Conservation (phyloP, 179 eudicot species). For the Silene coronaria region DNA sequence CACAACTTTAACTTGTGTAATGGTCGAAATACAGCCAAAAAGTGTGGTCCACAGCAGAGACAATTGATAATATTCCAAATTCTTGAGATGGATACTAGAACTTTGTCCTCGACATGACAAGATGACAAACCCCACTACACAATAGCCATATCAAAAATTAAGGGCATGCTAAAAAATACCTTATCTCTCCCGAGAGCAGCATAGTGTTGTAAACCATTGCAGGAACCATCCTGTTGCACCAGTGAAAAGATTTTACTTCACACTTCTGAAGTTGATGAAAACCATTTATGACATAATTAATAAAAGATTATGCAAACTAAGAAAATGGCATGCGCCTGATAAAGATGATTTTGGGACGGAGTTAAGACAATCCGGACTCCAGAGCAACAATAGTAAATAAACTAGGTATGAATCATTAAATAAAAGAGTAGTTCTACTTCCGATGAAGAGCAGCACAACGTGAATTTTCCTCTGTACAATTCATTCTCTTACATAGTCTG, state of each 20-base stretch:
- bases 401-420: background rate
- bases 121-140: background rate
- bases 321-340: background rate
- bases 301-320: background rate
- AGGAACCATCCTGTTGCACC: constrained; percentile 74
- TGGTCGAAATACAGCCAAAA: background rate
- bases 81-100: background rate
- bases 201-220: constrained; percentile 98
- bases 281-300: background rate
- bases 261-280: background rate
- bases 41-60: background rate
- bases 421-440: background rate
- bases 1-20: background rate
- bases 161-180: constrained; percentile 35
- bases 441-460: background rate
- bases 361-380: background rate
- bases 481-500: background rate
- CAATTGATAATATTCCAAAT: background rate
- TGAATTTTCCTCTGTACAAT: background rate
- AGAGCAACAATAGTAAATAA: background rate
- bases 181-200: constrained; percentile 99
- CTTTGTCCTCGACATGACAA: background rate
- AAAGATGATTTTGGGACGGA: background rate
- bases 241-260: background rate
- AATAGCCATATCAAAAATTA: background rate